A percentile compares a stretch with the other conserved stretches of the same genome.
These are phyloP conservation scores for Yamadazyma phyllophila DNA, from an alignment of 805 yeast genomes.

Conservation along the genomic window DNA sequence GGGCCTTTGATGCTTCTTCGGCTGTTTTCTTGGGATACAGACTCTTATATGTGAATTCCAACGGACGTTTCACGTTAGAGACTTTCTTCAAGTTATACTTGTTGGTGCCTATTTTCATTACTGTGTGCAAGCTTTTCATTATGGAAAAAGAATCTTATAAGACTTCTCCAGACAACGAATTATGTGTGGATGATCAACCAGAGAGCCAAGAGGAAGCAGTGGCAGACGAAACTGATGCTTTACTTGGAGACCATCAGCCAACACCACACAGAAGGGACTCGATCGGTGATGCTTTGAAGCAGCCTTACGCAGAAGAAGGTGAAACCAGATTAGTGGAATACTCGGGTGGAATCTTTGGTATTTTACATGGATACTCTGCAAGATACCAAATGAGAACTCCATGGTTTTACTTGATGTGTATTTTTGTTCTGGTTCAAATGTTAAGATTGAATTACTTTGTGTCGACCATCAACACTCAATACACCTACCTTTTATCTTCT, in stretches of 20 bases:
- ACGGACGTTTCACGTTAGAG: constrained; percentile 36
- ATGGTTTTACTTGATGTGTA: constrained; percentile 51
- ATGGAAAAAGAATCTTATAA: constrained; percentile 54
- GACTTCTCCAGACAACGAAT: constrained; percentile 29
- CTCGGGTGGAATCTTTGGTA: constrained; percentile 50
- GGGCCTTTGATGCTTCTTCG: constrained; percentile 59
- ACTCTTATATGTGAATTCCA: constrained; percentile 32
- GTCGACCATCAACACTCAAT: constrained; percentile 57
- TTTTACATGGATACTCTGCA: constrained; percentile 52
- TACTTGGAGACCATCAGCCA: constrained; percentile 9
- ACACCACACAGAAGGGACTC: constrained; percentile 45
- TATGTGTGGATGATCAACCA: constrained; percentile 24
- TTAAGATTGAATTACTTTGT: constrained; percentile 56
- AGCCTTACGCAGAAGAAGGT: constrained; percentile 52
- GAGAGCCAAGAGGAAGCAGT: constrained; percentile 7
- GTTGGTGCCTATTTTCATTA: constrained; percentile 49
- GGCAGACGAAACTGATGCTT: constrained; percentile 23
- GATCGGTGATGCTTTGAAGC: constrained; percentile 55
- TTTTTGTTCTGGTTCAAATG: constrained; percentile 56
- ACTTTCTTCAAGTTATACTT: constrained; percentile 48
- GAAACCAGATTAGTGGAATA: constrained; percentile 34
- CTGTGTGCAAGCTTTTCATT: constrained; percentile 41
- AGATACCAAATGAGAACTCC: constrained; percentile 48
- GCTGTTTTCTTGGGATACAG: constrained; percentile 53
- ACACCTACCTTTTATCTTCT: constrained; percentile 45